Conservation (phyloP, 2,329 filamentous ascomycete genomes). For the Cladosporium colombiae region DNA sequence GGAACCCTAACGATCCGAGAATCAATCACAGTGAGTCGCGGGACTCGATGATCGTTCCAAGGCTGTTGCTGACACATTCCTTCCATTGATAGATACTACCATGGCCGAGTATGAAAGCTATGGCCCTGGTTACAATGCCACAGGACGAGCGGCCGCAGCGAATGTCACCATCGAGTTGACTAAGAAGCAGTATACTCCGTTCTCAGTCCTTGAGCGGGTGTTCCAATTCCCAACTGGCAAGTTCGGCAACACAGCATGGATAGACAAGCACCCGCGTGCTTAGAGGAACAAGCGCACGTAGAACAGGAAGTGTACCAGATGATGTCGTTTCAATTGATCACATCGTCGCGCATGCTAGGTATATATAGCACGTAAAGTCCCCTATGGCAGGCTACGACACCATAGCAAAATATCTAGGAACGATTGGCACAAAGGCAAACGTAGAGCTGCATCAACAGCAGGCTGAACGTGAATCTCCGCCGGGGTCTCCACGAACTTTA, state of each 20-base stretch:
- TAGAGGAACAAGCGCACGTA: background rate
- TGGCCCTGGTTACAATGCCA: constrained; percentile 58
- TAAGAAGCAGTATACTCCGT: constrained; percentile 40
- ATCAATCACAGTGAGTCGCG: constrained; percentile 35
- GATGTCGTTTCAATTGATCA: background rate
- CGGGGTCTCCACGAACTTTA: background rate
- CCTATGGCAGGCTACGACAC: background rate
- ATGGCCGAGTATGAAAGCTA: constrained; percentile 58
- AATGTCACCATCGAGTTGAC: constrained; percentile 53
- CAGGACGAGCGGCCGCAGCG: constrained; percentile 42
- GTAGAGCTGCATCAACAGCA: background rate
- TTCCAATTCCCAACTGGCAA: constrained; percentile 48
- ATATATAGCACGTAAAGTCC: background rate
- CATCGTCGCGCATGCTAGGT: background rate
- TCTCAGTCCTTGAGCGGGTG: constrained; percentile 46
- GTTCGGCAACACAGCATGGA: constrained; percentile 52
- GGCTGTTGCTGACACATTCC: background rate
- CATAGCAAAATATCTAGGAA: constrained; percentile 1
- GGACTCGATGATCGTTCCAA: background rate
- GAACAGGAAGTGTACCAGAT: background rate
- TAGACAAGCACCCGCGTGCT: constrained; percentile 41
- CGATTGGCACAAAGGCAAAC: background rate
- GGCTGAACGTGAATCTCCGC: constrained; percentile 11
- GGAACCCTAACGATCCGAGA: constrained; percentile 47
- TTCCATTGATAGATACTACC: constrained; percentile 43